Base-by-base conservation (phyloP, 2,329 filamentous ascomycete species). In the Cordyceps cateniannulata region DNA sequence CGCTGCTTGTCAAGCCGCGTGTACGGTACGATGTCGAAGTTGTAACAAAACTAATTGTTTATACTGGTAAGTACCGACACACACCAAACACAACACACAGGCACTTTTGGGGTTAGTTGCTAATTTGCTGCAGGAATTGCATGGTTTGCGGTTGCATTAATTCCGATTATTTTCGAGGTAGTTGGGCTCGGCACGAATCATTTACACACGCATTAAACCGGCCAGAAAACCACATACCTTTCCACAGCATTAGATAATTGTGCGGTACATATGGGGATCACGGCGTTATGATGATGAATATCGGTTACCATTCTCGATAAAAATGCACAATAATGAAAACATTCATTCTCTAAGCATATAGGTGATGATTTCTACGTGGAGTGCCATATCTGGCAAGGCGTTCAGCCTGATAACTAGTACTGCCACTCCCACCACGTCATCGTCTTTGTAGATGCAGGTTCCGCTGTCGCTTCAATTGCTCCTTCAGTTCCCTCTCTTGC, bases 11-110 rank as follows among this genome's bases (percentile, higher is more conserved):
- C 64, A 91, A 89, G 75, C 92, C 95, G 53, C 85, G 95, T 66
- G 93, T 97, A 62, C 82, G 93, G 67, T 99, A 98, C 70, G 95
- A 99, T 75, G 93, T 98, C n/a, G 95, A 99, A 74, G 93, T 99
- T 44, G 89, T 99, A 42, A 98, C 95, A 5, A 98, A 97, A 76
- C 75, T 99, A 63, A 89, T 99, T 68, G 91, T 99, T 25, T 99
- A 99, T 77, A 84, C 89, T 62, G 95, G 93, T 91, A 77, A 74
- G 86, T 69, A 56, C 14, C 32, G 3, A 3, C 14, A 12, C 10
- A 32, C 29, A 2, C 10, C 32, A 9, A 10, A 12, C 32, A 1
- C 2, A 35, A 35, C 9, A 2, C 32, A 2, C 3, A 3, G 32
- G 32, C 14, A 9, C 14, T 12, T 32, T 35, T 35, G 4, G 9